Evolutionary conservation across 306 rosid species (phyloP).

Genomic region (Fragaria iinumae): DNA sequence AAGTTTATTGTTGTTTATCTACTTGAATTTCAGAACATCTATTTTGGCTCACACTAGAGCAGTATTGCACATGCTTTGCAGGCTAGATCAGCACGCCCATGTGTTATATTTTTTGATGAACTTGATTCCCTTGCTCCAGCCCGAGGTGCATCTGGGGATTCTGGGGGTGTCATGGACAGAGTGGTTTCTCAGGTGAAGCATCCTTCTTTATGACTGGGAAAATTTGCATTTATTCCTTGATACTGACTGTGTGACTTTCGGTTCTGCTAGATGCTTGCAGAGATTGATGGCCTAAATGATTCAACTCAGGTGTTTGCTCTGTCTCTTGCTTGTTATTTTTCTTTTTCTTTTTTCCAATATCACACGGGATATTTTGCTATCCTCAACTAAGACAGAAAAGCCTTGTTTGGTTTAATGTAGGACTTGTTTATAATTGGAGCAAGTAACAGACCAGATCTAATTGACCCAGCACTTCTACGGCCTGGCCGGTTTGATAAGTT

Average conservation of each 20-base stretch:
- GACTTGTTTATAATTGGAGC: constrained; percentile 95
- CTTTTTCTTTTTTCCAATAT: not conserved
- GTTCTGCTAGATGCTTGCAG: constrained; percentile 86
- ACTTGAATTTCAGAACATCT: constrained; percentile 12
- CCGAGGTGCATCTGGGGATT: constrained; percentile 93
- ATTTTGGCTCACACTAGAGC: constrained; percentile 6
- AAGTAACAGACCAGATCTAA: constrained; percentile 96
- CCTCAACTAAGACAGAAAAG: constrained; percentile 21
- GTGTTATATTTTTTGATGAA: constrained; percentile 95
- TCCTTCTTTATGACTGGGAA: constrained; percentile 14
- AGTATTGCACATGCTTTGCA: constrained; percentile 32
- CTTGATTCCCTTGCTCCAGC: constrained; percentile 99
- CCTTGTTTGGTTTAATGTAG: constrained; percentile 43
- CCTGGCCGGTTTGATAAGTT: constrained; percentile 96
- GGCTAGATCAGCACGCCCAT: constrained; percentile 97
- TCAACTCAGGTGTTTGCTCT: constrained; percentile 65
- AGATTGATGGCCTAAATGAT: constrained; percentile 90
- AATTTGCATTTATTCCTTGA: constrained; percentile 15
- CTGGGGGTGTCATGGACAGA: constrained; percentile 97
- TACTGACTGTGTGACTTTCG: constrained; percentile 22
- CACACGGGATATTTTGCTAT: not conserved
- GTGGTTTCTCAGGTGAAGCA: constrained; percentile 91
- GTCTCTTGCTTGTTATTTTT: not conserved
- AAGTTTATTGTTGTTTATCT: not conserved
- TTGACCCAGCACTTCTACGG: constrained; percentile 91